A percentile compares a stretch with the other conserved stretches of the same genome.
Evolutionary conservation across 768 basidiomycete genomes (phyloP).

Genomic region (Lactifluus piperatus): DNA sequence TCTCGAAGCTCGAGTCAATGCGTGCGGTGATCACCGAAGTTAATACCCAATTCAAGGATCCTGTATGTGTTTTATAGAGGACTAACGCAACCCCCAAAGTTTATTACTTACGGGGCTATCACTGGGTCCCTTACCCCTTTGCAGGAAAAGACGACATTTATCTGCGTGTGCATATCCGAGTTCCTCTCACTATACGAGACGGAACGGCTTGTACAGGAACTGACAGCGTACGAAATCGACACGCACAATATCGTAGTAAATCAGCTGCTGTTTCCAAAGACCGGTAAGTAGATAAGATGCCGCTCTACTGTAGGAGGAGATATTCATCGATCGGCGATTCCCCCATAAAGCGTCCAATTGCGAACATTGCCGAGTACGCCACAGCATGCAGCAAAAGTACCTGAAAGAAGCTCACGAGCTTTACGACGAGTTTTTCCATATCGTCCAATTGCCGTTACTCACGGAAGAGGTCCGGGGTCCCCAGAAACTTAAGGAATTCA

Average conservation of each 20-base stretch:
- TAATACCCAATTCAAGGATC: conserved; percentile 98
- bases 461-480: conserved; percentile 97
- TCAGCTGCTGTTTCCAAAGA: conserved; percentile 90
- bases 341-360: conserved; percentile 70
- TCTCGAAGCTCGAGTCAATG: conserved; percentile 96
- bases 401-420: conserved; percentile 93
- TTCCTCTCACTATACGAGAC: conserved; percentile 98
- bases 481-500: conserved; percentile 87
- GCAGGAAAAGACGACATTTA: conserved; percentile 97
- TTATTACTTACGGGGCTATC: neutral
- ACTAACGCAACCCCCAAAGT: neutral
- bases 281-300: conserved; percentile 43
- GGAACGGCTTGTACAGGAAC: conserved; percentile 92
- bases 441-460: conserved; percentile 83
- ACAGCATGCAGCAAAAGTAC: conserved; percentile 99
- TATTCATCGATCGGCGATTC: neutral
- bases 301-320: neutral
- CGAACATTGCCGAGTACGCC: conserved; percentile 89
- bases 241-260: conserved; percentile 99
- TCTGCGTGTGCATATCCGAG: conserved; percentile 98
- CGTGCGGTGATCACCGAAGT: conserved; percentile 95
- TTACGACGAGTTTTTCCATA: conserved; percentile 98
- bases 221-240: conserved; percentile 92
- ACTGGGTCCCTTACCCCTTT: neutral
- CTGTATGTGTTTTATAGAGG: conserved; percentile 42